These are phyloP conservation scores for Tricholoma hemisulphureum DNA, from an alignment of 768 basidiomycete species.

Conservation along the genomic window DNA sequence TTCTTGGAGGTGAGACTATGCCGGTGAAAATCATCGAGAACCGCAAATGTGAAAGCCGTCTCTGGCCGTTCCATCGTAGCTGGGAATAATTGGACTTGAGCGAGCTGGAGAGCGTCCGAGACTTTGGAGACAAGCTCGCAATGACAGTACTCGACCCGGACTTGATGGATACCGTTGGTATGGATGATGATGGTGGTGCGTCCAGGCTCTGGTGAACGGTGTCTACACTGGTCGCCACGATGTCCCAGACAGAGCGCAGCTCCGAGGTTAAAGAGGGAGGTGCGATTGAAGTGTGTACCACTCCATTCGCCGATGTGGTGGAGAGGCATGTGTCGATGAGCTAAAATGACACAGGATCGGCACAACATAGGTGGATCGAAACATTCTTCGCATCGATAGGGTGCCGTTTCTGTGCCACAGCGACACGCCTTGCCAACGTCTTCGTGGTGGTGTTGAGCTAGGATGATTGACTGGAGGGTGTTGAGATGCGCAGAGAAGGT, in stretches of 20 bases:
- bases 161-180: background rate
- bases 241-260: background rate
- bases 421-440: background rate
- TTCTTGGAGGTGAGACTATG: constrained; percentile 31
- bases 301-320: background rate
- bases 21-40: constrained; percentile 28
- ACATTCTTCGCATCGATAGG: background rate
- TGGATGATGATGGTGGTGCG: background rate
- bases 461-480: background rate
- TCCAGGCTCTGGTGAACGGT: background rate
- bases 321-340: background rate
- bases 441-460: background rate
- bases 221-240: background rate
- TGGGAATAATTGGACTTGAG: constrained; percentile 9
- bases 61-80: constrained; percentile 12
- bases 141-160: background rate
- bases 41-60: constrained; percentile 17
- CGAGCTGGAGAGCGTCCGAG: background rate
- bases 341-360: background rate
- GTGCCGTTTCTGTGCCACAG: background rate
- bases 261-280: background rate
- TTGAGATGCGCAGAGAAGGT: constrained; percentile 1
- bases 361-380: background rate
- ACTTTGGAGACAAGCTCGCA: background rate
- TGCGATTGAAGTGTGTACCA: background rate